Percentiles rank a stretch among this genome's conserved stretches.
phyloP scores from a whole-genome alignment of 2,329 filamentous ascomycete species.

The Aspergillus niger region DNA sequence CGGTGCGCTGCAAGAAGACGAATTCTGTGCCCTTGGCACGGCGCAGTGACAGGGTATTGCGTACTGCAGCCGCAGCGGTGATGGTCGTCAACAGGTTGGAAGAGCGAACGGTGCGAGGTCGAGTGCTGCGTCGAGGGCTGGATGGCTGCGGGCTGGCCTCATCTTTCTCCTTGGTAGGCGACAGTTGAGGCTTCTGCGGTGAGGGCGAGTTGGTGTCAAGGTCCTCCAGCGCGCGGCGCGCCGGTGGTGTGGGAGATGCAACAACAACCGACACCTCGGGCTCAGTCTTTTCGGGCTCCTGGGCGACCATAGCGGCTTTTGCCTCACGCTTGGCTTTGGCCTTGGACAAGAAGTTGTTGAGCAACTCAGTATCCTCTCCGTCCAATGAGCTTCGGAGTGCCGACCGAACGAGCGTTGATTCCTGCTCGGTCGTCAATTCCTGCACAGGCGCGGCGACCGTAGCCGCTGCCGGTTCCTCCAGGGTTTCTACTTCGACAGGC shows the following conservation, averaged over 20 bases:
- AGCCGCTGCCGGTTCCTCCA: background rate
- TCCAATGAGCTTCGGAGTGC: constrained; percentile 41
- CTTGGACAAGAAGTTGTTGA: constrained; percentile 44
- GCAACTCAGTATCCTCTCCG: constrained; percentile 42
- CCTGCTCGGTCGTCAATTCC: constrained; percentile 33
- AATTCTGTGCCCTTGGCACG: constrained; percentile 50
- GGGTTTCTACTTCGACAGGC: background rate
- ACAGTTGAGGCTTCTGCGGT: constrained; percentile 33
- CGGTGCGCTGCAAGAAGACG: constrained; percentile 45
- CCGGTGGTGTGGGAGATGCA: constrained; percentile 32
- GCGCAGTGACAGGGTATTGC: constrained; percentile 45
- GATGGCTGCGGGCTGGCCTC: constrained; percentile 21
- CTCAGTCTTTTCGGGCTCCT: constrained; percentile 19
- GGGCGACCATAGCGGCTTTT: constrained; percentile 25
- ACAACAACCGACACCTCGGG: constrained; percentile 14
- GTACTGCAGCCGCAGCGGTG: constrained; percentile 28
- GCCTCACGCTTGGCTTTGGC: constrained; percentile 45
- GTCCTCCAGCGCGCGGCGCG: constrained; percentile 39
- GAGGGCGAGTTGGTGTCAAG: constrained; percentile 44
- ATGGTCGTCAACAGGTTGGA: constrained; percentile 21
- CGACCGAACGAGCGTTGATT: constrained; percentile 38
- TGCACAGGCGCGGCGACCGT: constrained; percentile 21
- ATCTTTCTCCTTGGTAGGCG: constrained; percentile 32
- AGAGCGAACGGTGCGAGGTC: constrained; percentile 25
- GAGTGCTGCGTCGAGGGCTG: constrained; percentile 43